Base-by-base conservation (phyloP, 176 grass and related monocot genomes). In the Oryza australiensis region DNA sequence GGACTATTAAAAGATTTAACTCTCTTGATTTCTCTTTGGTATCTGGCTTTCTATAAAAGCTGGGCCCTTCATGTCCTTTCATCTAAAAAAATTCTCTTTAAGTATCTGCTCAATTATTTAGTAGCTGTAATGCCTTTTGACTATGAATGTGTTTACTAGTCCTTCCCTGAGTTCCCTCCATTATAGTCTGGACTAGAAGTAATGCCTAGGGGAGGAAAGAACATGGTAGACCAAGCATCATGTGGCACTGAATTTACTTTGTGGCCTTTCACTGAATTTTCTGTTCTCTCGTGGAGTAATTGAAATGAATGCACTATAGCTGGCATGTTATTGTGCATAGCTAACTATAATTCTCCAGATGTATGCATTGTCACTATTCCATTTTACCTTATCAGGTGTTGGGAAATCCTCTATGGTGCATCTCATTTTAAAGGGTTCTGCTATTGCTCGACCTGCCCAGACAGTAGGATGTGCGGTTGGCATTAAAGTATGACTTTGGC, bases 351-450 rank as follows among this genome's bases (percentile, higher is more conserved):
- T 86, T 79, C 18, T 70, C 81, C 3, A 83, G 37, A 15, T 88
- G 4, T 78, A 51, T 84, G 22, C 45, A 42, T 64, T 74, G 46
- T 73, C 64, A 33, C 66, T 12, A 28, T 33, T 62, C 49, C 27
- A 66, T 66, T 18, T 22, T 67, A 18, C 68, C 15, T 55, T 82
- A 18, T 74, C 82, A 98, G 96, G 89, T 78, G 96, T 95, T 14
- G 96, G 96, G 66, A 99, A 99, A 88, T 93, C 96, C 78, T 95
- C 93, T 69, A 38, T 95, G 16, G 89, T 89, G 51, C 83, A 95
- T 91, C 87, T 99, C 77, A 90, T 99, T 73, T 68, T 85, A 27
- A 91, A 92, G 51, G 82, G 76, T 80, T 99, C 93, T 85, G 76
- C 87, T 65, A 81, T 92, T 85, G 53, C 89, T 68, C 85, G 75